These are phyloP conservation scores for Shiraia sp. DNA, from an alignment of 2,329 filamentous ascomycete species.

Conservation along the genomic window DNA sequence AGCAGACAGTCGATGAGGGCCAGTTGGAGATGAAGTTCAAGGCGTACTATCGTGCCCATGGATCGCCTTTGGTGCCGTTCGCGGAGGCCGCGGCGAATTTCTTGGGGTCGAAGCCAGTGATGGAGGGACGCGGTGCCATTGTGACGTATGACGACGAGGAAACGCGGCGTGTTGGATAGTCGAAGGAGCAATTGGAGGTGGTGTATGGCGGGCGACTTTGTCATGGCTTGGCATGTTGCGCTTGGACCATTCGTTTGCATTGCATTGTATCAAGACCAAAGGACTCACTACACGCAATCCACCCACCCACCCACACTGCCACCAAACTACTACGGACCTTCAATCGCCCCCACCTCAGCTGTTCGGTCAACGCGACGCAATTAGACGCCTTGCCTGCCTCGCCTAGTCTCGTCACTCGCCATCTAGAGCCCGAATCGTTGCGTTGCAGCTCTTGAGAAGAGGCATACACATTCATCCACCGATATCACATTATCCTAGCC, in stretches of 20 bases:
- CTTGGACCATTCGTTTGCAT: too few species aligned
- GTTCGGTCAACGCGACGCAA: too few species aligned
- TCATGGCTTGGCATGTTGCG: too few species aligned
- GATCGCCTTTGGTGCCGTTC: conserved; percentile 60
- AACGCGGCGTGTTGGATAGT: background rate
- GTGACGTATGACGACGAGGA: conserved; percentile 34
- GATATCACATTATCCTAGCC: too few species aligned
- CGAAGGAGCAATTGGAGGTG: too few species aligned
- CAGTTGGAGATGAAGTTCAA: background rate
- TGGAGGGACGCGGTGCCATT: conserved; percentile 67
- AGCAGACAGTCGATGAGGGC: conserved; percentile 14
- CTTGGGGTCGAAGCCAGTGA: conserved; percentile 90
- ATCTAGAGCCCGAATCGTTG: conserved; percentile 1
- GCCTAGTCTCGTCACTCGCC: background rate
- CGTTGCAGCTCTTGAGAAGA: too few species aligned
- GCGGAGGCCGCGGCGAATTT: conserved; percentile 75
- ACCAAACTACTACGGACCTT: background rate
- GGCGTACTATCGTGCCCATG: conserved; percentile 65
- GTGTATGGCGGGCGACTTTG: too few species aligned
- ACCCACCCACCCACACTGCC: background rate
- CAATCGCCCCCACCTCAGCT: background rate
- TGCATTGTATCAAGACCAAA: too few species aligned
- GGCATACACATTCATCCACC: too few species aligned
- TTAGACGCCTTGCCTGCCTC: too few species aligned
- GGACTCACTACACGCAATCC: background rate